Evolutionary conservation across 805 yeast genomes (phyloP), one percentile per base, ranked within the genome.

Genomic region (Schwanniomyces vanrijiae): DNA sequence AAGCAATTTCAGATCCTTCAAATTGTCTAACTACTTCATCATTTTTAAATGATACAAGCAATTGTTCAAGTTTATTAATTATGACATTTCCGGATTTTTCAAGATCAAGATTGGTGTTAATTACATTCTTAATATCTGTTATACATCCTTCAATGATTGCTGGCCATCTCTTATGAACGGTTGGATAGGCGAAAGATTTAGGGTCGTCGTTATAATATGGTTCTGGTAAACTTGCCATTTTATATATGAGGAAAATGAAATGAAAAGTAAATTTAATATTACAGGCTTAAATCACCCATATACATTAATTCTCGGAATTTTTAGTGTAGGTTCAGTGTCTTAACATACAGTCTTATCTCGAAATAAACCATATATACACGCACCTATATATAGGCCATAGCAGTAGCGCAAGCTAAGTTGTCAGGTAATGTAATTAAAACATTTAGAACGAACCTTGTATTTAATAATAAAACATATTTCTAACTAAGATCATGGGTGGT

Each of bases 111-210:
- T 63, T 62, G 3, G 47, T 35, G 21, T 58, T 52, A n/a, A 59
- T 59, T 24, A 72, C 58, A 16, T 70, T 61, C n/a, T 69, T 53
- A 37, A 85, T 68, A 60, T 91, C 97, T 22, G 75, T 78, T 39
- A 88, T 71, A 16, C 84, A 82, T 18, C 84, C 87, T 24, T 78
- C 74, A 40, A 91, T 60, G 54, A 94, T 89, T 46, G 81, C 82
- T 24, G 96, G 92, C 97, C 98, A 94, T 65, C 99, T 83, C 31
- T 75, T 73, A 52, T 81, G 76, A 8, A 88, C 86, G 0, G 98
- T 90, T 29, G 81, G 74, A 60, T 78, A 83, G 8, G 96, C 98
- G 64, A 94, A 94, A 3, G 97, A 88, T 48, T 76, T 78, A 33
- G 73, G 65, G 59, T 90, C 96, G 61, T 78, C 78, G 64, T 86